Conservation (phyloP, 2,329 filamentous ascomycete species). For the Didymella lethalis region DNA sequence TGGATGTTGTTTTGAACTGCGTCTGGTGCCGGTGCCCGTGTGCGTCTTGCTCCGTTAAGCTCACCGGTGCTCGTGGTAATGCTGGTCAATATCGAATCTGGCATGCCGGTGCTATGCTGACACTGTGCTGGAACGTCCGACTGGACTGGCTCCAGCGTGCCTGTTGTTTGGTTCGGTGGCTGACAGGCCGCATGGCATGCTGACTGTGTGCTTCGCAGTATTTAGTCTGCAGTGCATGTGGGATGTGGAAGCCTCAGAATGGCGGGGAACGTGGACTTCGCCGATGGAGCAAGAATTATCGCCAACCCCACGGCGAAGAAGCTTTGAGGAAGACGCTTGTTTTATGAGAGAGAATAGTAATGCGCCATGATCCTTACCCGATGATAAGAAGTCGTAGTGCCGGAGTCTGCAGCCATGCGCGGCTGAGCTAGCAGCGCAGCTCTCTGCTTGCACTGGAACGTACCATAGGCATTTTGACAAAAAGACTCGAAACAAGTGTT, state of each 20-base stretch:
- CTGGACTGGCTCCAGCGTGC: neutral
- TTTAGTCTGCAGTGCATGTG: neutral
- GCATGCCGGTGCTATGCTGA: neutral
- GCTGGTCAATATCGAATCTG: neutral
- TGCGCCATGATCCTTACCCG: neutral
- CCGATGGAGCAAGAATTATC: neutral
- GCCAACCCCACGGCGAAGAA: neutral
- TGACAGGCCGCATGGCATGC: conserved; percentile 11
- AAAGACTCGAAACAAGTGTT: neutral
- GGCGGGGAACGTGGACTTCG: neutral
- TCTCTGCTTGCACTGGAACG: neutral
- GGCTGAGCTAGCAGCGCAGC: neutral
- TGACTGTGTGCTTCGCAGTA: conserved; percentile 10
- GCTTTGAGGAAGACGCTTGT: neutral
- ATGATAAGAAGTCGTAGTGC: neutral
- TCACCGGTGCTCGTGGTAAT: neutral
- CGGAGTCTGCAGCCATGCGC: neutral
- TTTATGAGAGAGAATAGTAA: neutral
- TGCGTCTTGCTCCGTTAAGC: neutral
- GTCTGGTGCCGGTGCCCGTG: neutral
- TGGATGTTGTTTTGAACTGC: neutral
- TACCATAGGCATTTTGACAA: no score
- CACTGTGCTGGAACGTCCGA: neutral
- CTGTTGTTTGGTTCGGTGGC: neutral
- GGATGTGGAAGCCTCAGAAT: neutral